Conservation (phyloP, 2,329 filamentous ascomycete genomes). For the Aspergillus phoenicis region DNA sequence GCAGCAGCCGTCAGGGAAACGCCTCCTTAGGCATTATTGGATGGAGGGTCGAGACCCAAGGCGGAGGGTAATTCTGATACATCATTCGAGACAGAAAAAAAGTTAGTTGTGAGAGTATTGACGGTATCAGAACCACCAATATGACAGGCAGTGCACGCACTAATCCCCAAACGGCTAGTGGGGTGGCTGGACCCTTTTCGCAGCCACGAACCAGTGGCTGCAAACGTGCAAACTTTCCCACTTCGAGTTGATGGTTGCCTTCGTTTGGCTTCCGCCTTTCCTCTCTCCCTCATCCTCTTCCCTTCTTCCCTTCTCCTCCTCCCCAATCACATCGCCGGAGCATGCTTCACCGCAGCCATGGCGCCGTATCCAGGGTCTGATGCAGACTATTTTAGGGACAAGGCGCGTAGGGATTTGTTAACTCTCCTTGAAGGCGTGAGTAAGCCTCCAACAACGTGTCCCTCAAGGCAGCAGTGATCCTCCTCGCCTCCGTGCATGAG, state of each 20-base stretch:
- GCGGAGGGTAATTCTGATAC: constrained; percentile 19
- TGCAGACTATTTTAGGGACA: constrained; percentile 51
- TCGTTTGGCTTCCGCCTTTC: constrained; percentile 13
- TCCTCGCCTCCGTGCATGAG: constrained; percentile 19
- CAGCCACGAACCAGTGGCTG: constrained; percentile 9
- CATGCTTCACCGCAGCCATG: constrained; percentile 36
- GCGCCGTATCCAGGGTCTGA: constrained; percentile 48
- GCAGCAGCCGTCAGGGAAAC: constrained; percentile 20
- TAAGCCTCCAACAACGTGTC: constrained; percentile 47
- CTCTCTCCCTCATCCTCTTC: constrained; percentile 11
- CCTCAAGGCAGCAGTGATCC: constrained; percentile 6
- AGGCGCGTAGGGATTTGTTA: constrained; percentile 82
- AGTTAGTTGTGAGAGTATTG: not conserved
- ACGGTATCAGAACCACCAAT: constrained; percentile 15
- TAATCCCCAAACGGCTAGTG: constrained; percentile 25
- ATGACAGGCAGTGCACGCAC: constrained; percentile 18
- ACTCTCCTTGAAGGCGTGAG: constrained; percentile 93
- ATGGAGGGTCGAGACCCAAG: constrained; percentile 20
- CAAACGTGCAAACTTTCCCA: constrained; percentile 14
- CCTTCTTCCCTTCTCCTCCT: constrained; percentile 3
- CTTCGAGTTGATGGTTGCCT: constrained; percentile 9
- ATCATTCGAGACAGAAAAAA: not conserved
- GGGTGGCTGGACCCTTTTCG: constrained; percentile 20
- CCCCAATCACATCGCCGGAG: constrained; percentile 16
- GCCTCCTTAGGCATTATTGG: constrained; percentile 16